phyloP scores from a whole-genome alignment of 139 green algal genomes.

The Chlamydomonas urium region DNA sequence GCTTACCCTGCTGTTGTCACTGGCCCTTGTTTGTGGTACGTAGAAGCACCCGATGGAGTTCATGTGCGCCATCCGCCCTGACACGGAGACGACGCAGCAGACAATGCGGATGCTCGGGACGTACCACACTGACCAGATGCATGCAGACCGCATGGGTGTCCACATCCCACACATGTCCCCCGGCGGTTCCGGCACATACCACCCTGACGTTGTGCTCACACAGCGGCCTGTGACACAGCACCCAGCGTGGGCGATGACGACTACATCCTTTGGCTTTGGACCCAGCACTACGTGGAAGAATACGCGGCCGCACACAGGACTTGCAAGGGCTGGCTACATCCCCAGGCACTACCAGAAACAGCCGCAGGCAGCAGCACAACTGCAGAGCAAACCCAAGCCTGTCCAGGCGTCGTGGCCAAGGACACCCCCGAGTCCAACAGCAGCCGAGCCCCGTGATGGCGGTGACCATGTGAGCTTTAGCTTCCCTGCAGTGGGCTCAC shows the following conservation, averaged over 20 bases:
- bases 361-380: too few relatives aligned
- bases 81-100: slow-evolving; percentile 33
- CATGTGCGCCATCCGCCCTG: slow-evolving; percentile 18
- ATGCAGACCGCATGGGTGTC: neutral
- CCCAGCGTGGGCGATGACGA: neutral
- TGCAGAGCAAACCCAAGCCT: too few relatives aligned
- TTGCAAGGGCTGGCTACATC: too few relatives aligned
- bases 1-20: too few relatives aligned
- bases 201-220: neutral
- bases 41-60: slow-evolving; percentile 23
- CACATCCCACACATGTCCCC: neutral
- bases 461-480: too few relatives aligned
- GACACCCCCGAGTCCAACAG: too few relatives aligned
- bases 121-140: slow-evolving; percentile 5
- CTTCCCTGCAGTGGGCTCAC: too few relatives aligned
- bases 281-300: too few relatives aligned
- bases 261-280: neutral
- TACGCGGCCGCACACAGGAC: too few relatives aligned
- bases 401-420: too few relatives aligned
- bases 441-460: too few relatives aligned
- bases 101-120: slow-evolving; percentile 40
- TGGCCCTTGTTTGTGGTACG: neutral
- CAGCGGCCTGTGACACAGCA: neutral
- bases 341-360: too few relatives aligned
- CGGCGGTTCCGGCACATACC: neutral